Evolutionary conservation across 768 basidiomycete species (phyloP), one percentile per base, ranked within the genome.

Genomic region (Suillus lakei): DNA sequence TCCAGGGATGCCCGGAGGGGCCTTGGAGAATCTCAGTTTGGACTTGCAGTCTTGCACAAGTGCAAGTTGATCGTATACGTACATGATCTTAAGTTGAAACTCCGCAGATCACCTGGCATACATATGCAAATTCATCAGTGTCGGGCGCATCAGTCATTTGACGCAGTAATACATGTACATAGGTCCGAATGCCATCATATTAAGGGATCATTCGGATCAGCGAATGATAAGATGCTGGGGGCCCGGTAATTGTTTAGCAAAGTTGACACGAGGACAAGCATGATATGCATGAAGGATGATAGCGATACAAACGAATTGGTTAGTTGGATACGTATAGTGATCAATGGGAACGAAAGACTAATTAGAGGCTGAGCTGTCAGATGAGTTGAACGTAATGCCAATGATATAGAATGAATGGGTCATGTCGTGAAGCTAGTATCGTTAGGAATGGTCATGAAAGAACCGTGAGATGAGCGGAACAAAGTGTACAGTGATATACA

Each of bases 281-380:
- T 32, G 21, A n/a, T 32, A n/a, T n/a, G 15, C 38, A 39, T 39
- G 12, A 30, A 18, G 9, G 16, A 21, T 21, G 46, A 34, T 60
- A 60, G 26, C 44, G 23, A 38, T 62, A 65, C 59, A 72, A 70
- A 67, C 0, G 67, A 68, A 43, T 39, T 58, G 51, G 51, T 23
- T 38, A 36, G 41, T 48, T 56, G 60, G 63, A 58, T 65, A 44
- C 63, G 6, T 30, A 58, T 32, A 30, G 39, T 21, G 53, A 26
- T 58, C 16, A 38, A 39, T 30, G 10, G 18, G 43, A 64, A 56
- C 16, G 53, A 65, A 34, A 46, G 39, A 21, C 21, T 48, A 48
- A 53, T 39, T 50, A 61, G n/a, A n/a, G n/a, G n/a, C n/a, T n/a
- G n/a, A 56, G 59, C 34, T 26, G 26, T 34, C 10, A 30, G 32